Conservation (phyloP, 257 asterid genomes). For the Nicotiana undulata region DNA sequence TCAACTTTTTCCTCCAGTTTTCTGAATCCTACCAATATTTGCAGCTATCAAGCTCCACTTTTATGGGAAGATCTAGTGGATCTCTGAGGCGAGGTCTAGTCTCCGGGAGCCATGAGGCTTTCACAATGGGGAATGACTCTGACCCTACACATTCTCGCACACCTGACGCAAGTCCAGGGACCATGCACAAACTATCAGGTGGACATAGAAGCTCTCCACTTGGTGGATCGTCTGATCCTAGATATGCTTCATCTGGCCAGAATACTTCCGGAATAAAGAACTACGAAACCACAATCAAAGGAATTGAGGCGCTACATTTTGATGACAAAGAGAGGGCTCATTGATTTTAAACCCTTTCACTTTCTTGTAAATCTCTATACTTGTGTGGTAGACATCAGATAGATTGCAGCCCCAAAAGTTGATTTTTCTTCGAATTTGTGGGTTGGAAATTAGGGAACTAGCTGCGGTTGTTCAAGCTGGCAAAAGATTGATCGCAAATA, state of each 20-base stretch:
- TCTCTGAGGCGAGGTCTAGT: constrained; percentile 57
- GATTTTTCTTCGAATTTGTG: constrained; percentile 8
- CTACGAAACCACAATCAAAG: constrained; percentile 60
- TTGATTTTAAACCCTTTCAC: constrained; percentile 12
- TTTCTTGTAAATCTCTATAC: constrained; percentile 24
- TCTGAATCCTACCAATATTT: constrained; percentile 14
- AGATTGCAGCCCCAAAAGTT: constrained; percentile 9
- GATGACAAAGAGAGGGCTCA: constrained; percentile 54
- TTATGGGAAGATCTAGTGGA: constrained; percentile 80
- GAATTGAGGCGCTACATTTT: constrained; percentile 58
- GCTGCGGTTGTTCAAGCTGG: constrained; percentile 14
- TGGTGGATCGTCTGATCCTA: constrained; percentile 63
- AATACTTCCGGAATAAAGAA: constrained; percentile 39
- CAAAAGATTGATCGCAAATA: constrained; percentile 18
- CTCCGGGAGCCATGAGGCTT: constrained; percentile 60
- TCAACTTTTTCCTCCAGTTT: background rate
- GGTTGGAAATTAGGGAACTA: constrained; percentile 18
- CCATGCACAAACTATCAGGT: constrained; percentile 42
- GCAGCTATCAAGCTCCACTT: constrained; percentile 71
- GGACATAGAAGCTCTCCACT: constrained; percentile 59
- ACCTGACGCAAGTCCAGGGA: constrained; percentile 69
- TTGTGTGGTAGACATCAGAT: constrained; percentile 23
- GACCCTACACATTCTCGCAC: constrained; percentile 61
- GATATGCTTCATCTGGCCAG: constrained; percentile 48
- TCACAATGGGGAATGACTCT: constrained; percentile 50